Evolutionary conservation across 805 yeast genomes (phyloP).

Genomic region (Candida vartiovaarae): DNA sequence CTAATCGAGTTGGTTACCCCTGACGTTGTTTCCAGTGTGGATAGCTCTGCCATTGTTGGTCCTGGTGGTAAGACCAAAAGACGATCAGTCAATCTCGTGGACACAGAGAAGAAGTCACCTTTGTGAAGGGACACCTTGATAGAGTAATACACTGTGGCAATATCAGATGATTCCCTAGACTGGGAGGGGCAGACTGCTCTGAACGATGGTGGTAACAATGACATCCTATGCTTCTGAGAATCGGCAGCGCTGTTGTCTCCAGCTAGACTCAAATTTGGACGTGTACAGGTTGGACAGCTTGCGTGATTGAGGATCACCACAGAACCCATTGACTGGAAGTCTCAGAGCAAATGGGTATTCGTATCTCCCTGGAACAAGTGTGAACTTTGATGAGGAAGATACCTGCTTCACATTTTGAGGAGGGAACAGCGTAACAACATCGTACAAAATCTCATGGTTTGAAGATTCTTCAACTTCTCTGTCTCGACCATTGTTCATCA

Average conservation of each 20-base stretch:
- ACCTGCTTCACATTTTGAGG: slow-evolving; percentile 41
- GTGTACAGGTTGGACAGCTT: slow-evolving; percentile 11
- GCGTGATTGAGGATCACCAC: slow-evolving; percentile 13
- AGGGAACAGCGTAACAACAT: slow-evolving; percentile 44
- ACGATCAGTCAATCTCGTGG: slow-evolving; percentile 4
- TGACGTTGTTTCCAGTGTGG: not conserved
- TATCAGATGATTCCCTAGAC: not conserved
- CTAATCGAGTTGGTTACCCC: not conserved
- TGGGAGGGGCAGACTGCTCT: not conserved
- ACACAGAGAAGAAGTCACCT: slow-evolving; percentile 6
- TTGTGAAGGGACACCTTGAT: slow-evolving; percentile 10
- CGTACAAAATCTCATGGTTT: slow-evolving; percentile 41
- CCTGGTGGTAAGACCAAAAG: slow-evolving; percentile 7
- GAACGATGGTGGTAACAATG: not conserved
- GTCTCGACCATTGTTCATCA: slow-evolving; percentile 4
- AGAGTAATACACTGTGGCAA: slow-evolving; percentile 1
- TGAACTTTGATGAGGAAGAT: slow-evolving; percentile 28
- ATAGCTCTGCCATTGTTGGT: slow-evolving; percentile 1
- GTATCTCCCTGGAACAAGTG: slow-evolving; percentile 39
- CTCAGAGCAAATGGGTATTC: slow-evolving; percentile 34
- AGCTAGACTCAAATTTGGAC: slow-evolving; percentile 11
- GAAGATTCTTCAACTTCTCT: slow-evolving; percentile 2
- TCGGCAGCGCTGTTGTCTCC: slow-evolving; percentile 3
- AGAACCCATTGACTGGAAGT: slow-evolving; percentile 26
- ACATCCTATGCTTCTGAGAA: not conserved